These are phyloP conservation scores for Apiotrichum brassicae DNA, from an alignment of 1,284 basidiomycete species.

Conservation along the genomic window DNA sequence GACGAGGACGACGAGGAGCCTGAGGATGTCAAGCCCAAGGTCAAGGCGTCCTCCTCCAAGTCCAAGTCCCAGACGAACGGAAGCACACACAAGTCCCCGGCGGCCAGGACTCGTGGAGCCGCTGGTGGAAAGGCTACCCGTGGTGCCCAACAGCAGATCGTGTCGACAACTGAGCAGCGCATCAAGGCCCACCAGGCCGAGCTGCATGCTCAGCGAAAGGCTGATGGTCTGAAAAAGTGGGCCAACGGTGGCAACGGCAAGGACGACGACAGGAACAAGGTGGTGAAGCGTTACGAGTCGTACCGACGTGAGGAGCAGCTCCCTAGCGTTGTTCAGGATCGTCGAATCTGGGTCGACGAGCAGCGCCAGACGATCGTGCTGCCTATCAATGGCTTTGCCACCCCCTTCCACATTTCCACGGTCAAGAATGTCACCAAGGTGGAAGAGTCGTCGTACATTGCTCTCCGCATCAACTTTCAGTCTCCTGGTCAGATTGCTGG, in stretches of 20 bases:
- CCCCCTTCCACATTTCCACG: constrained; percentile 97
- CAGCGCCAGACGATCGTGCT: constrained; percentile 83
- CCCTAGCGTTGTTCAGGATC: constrained; percentile 67
- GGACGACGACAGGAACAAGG: constrained; percentile 57
- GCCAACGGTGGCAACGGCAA: constrained; percentile 59
- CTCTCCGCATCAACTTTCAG: constrained; percentile 96
- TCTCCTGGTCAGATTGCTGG: constrained; percentile 96
- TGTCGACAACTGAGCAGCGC: constrained; percentile 60
- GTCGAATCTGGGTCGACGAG: constrained; percentile 86
- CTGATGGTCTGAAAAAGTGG: constrained; percentile 75
- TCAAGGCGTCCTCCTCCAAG: constrained; percentile 55
- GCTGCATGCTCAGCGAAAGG: constrained; percentile 70
- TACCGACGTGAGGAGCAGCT: constrained; percentile 90
- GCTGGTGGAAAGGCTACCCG: constrained; percentile 72
- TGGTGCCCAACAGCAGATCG: constrained; percentile 63
- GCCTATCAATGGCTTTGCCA: constrained; percentile 90
- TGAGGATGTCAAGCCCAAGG: constrained; percentile 50
- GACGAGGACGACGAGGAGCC: constrained; percentile 42
- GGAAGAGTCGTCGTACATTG: constrained; percentile 92
- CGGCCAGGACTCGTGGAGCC: constrained; percentile 21
- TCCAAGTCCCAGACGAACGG: constrained; percentile 24
- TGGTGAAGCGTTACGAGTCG: constrained; percentile 92
- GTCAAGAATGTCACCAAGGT: constrained; percentile 98
- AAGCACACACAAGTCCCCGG: constrained; percentile 22
- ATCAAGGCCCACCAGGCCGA: constrained; percentile 85